Evolutionary conservation across 2,329 filamentous ascomycete genomes (phyloP).

Genomic region (Arthrocladium fulminans): DNA sequence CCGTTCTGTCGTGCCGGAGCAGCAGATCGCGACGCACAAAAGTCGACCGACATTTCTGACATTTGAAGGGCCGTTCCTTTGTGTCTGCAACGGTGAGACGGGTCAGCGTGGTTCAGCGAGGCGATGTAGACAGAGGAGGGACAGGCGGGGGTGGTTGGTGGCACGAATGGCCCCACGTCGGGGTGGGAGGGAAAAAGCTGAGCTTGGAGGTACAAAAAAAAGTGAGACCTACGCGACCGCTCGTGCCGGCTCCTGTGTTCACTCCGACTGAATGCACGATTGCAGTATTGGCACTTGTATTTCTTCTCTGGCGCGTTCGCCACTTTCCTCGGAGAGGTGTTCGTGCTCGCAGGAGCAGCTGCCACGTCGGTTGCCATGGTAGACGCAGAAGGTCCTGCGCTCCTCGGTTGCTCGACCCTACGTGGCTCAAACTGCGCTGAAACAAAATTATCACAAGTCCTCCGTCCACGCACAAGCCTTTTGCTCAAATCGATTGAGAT

Average conservation of each 20-base stretch:
- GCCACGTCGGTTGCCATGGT: conserved; percentile 22
- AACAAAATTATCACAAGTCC: conserved; percentile 18
- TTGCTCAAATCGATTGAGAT: conserved; percentile 22
- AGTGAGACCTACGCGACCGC: conserved; percentile 75
- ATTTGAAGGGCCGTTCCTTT: conserved; percentile 98
- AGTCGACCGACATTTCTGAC: conserved; percentile 93
- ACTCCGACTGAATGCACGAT: conserved; percentile 91
- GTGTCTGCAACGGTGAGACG: conserved; percentile 40
- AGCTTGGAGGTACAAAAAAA: not conserved
- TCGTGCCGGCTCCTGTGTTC: conserved; percentile 96
- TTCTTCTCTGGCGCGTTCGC: conserved; percentile 82
- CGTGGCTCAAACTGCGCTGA: conserved; percentile 4
- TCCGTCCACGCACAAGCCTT: conserved; percentile 23
- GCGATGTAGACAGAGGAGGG: not conserved
- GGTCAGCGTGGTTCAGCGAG: not conserved
- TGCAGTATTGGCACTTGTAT: conserved; percentile 99
- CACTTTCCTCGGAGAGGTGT: conserved; percentile 64
- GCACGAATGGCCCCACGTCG: not conserved
- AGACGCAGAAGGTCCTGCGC: no score
- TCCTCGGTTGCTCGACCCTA: no score
- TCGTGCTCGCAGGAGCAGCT: conserved; percentile 22
- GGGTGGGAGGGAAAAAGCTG: not conserved
- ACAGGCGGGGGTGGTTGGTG: not conserved
- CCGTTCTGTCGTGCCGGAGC: conserved; percentile 92
- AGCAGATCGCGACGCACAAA: conserved; percentile 96